Conservation (phyloP, 2,329 filamentous ascomycete species). For the Beauveria sp. region DNA sequence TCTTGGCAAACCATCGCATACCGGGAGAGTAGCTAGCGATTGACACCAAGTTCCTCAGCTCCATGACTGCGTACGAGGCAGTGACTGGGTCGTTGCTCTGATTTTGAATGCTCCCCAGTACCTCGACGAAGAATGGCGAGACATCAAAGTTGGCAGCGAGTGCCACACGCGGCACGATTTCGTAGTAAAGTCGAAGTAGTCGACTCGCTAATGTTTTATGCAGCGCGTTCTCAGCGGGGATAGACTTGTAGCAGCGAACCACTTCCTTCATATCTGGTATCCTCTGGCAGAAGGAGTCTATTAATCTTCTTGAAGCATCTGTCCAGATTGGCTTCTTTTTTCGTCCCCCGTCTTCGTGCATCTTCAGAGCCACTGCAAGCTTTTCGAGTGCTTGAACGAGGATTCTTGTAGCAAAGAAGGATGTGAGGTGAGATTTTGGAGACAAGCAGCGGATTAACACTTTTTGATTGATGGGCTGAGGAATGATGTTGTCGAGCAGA, state of each 20-base stretch:
- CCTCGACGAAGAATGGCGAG: slow-evolving; percentile 64
- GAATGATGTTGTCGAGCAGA: slow-evolving; percentile 79
- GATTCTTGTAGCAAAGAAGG: slow-evolving; percentile 76
- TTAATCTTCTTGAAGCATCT: slow-evolving; percentile 58
- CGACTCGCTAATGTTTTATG: slow-evolving; percentile 74
- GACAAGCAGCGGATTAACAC: slow-evolving; percentile 72
- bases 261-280: slow-evolving; percentile 79
- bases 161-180: slow-evolving; percentile 70
- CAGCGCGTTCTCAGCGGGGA: slow-evolving; percentile 59
- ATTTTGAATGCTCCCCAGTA: slow-evolving; percentile 55
- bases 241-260: slow-evolving; percentile 63
- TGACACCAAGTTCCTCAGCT: slow-evolving; percentile 72
- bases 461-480: slow-evolving; percentile 73
- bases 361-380: slow-evolving; percentile 54
- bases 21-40: slow-evolving; percentile 74
- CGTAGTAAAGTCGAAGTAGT: slow-evolving; percentile 77
- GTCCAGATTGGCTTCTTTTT: slow-evolving; percentile 50
- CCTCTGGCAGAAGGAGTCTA: slow-evolving; percentile 68
- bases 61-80: slow-evolving; percentile 55
- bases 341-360: slow-evolving; percentile 44
- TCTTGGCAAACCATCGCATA: slow-evolving; percentile 86
- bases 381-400: slow-evolving; percentile 76
- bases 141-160: slow-evolving; percentile 84
- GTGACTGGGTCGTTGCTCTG: slow-evolving; percentile 41
- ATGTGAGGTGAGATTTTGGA: slow-evolving; percentile 68